Evolutionary conservation across 352 stramenopile species (phyloP), one percentile per base, ranked within the genome.

Genomic region (Phytopythium litorale): DNA sequence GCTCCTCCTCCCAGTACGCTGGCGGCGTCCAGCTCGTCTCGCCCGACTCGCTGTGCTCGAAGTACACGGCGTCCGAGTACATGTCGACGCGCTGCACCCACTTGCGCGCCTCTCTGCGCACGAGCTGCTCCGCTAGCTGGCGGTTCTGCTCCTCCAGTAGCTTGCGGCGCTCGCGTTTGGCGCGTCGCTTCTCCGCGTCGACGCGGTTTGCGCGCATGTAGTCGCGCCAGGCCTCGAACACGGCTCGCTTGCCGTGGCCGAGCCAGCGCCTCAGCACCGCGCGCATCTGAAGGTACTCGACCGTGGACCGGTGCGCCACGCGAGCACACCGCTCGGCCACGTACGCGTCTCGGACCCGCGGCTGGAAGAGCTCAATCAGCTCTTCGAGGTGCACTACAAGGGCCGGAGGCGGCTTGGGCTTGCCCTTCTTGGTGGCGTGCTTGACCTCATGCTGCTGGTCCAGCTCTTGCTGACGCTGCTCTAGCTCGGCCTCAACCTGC

Each of bases 51-150:
- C 66, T 66, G 57, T 91, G 74, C 54, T 89, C 75, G 40, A 79
- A 91, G 67, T 88, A 91, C 11, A 88, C 66, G 4, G 63, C 75
- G 54, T 91, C 81, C 15, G 79, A 84, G 63, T 91, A 91, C 68
- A 81, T 76, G 45, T 91, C 81, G 1, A 80, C 69, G 13, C 76
- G 73, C 46, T 75, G 60, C 5, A 74, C 64, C 81, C 81, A 91
- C 11, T 70, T 78, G 28, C 68, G 58, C 21, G 81, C 81, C 43
- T 89, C 77, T 0, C 79, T 40, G 0, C 74, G 71, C 7, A 56
- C 64, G 16, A 91, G 58, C 42, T 88, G 63, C 58, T 89, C 76
- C 21, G 84, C 67, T 5, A 87, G 63, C n/a, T 61, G 61, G 4
- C 53, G 60, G 51, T 89, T 91, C 54, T 89, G 78, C 56, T 67